Evolutionary conservation across 176 grass and related monocot species (phyloP).

Genomic region (Alloteropsis semialata): DNA sequence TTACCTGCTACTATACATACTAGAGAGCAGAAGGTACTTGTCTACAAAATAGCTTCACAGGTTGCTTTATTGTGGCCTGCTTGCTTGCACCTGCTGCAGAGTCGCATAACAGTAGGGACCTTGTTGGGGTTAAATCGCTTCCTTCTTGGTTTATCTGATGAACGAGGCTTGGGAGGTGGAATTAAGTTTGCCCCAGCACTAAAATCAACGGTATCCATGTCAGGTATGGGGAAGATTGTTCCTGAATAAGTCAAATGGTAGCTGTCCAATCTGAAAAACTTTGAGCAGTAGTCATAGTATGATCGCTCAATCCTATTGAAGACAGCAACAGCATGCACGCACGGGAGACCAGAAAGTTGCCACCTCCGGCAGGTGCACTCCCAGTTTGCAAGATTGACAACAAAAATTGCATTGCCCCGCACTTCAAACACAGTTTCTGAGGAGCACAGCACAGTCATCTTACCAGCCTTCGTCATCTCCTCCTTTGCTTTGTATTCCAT

Average conservation of each 20-base stretch:
- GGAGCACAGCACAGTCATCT: slow-evolving; percentile 82
- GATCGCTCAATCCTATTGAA: slow-evolving; percentile 63
- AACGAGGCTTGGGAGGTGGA: slow-evolving; percentile 60
- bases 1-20: slow-evolving; percentile 30
- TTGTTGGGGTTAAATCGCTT: slow-evolving; percentile 85
- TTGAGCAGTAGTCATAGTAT: slow-evolving; percentile 78
- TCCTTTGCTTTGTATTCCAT: slow-evolving; percentile 83
- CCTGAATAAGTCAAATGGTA: slow-evolving; percentile 73
- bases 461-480: slow-evolving; percentile 63
- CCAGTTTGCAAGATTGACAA: slow-evolving; percentile 82
- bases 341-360: slow-evolving; percentile 89
- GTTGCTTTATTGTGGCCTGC: slow-evolving; percentile 91
- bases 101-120: slow-evolving; percentile 54
- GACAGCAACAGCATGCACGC: slow-evolving; percentile 88
- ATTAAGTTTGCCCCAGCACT: slow-evolving; percentile 55
- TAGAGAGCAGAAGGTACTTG: slow-evolving; percentile 10
- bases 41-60: slow-evolving; percentile 74
- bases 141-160: slow-evolving; percentile 82
- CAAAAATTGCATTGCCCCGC: slow-evolving; percentile 72
- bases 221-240: slow-evolving; percentile 77
- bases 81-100: slow-evolving; percentile 94
- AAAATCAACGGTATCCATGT: slow-evolving; percentile 81
- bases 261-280: slow-evolving; percentile 71
- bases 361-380: slow-evolving; percentile 93
- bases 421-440: slow-evolving; percentile 97